These are phyloP conservation scores for Biancaea sappan DNA, from an alignment of 306 rosid species.

Conservation along the genomic window DNA sequence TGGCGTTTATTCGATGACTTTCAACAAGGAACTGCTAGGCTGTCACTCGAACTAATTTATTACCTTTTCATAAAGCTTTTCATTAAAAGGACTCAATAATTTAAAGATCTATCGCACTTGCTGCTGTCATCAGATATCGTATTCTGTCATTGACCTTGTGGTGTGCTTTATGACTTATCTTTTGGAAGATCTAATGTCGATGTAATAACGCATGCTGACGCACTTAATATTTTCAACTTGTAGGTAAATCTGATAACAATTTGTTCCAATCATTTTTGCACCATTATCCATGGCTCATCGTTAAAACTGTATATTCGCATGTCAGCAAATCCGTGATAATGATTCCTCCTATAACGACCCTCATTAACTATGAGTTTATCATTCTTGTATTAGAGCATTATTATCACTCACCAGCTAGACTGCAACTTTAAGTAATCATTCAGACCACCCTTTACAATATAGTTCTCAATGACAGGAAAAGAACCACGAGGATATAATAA, in stretches of 20 bases:
- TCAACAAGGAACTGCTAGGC: conserved; percentile 52
- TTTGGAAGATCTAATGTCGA: conserved; percentile 21
- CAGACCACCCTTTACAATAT: conserved; percentile 32
- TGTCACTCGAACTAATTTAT: conserved; percentile 49
- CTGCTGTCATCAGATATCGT: conserved; percentile 28
- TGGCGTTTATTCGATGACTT: conserved; percentile 45
- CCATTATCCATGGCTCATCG: background rate
- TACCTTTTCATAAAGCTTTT: conserved; percentile 43
- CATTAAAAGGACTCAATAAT: conserved; percentile 53
- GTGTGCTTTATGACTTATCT: background rate
- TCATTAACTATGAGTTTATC: background rate
- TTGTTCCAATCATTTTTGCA: conserved; percentile 4
- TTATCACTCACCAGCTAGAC: background rate
- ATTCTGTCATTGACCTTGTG: conserved; percentile 31
- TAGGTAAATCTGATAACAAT: background rate
- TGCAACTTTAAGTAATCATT: conserved; percentile 32
- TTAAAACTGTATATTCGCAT: background rate
- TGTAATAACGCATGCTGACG: conserved; percentile 28
- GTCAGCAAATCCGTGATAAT: background rate
- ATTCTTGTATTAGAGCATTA: background rate
- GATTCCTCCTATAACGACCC: background rate
- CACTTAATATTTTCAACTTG: conserved; percentile 14
- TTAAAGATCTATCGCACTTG: conserved; percentile 49
- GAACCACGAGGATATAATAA: conserved; percentile 38
- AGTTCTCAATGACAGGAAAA: conserved; percentile 41